Evolutionary conservation across 192 early-diverging fungal genomes (phyloP), one percentile per base, ranked within the genome.

Genomic region (Coemansia sp.): DNA sequence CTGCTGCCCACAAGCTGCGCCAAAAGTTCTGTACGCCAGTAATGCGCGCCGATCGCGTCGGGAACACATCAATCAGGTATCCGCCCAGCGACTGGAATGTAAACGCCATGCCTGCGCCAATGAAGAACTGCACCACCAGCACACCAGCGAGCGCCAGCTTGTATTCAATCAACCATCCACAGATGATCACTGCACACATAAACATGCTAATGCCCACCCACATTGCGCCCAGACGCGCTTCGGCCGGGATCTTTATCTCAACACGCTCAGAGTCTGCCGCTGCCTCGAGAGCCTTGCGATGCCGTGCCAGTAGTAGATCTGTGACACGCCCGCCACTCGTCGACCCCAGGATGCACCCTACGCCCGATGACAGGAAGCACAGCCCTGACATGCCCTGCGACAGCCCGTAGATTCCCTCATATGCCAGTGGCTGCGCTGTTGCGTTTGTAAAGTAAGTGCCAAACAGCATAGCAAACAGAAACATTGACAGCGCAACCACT

Each of bases 361-460:
- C 69, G 21, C 84, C 85, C 3, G 70, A 65, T 6, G 80, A 45
- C 23, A 87, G 58, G 52, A 71, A 87, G 43, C 80, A 82, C 5
- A 84, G 38, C 8, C 85, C 85, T 26, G 81, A 80, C 2, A 31
- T 56, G 31, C 77, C 76, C 22, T 76, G 74, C 8, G 68, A 64
- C 45, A 84, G 68, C 1, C 57, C 21, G 38, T 87, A 87, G 7
- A 82, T 22, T 6, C 53, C 51, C 12, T 69, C 59, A 51, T 75
- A 85, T 8, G 83, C 74, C 22, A 71, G 38, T 26, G 85, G 68
- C 52, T 80, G 63, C 22, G 73, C 71, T 0, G 80, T 84, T 12
- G 77, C 70, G 10, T 83, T 69, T 7, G 75, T 63, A 64, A 83
- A 84, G 65, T 80, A 87, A 14, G 74, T 67, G 0, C 83, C 84